Conservation (phyloP, 305 asterid genomes). For the Rubia balearica region DNA sequence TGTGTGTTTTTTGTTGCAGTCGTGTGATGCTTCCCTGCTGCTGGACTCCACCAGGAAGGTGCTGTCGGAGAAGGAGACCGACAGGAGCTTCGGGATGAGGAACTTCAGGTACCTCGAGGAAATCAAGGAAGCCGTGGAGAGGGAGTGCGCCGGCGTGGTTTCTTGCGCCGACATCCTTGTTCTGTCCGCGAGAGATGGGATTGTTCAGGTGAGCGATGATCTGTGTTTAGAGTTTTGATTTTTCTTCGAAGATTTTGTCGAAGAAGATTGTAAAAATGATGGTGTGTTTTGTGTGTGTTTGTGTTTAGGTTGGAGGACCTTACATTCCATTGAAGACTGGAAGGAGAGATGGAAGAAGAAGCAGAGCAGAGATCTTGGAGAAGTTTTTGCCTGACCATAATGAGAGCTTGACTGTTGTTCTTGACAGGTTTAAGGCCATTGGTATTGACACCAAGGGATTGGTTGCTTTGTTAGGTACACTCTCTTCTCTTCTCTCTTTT, state of each 20-base stretch:
- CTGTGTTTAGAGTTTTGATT: not conserved
- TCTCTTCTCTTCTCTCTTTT: not conserved
- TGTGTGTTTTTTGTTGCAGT: conserved; percentile 28
- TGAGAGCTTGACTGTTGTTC: conserved; percentile 81
- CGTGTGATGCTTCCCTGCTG: conserved; percentile 87
- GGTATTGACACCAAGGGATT: conserved; percentile 75
- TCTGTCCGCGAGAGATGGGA: conserved; percentile 86
- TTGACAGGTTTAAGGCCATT: conserved; percentile 62
- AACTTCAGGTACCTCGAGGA: conserved; percentile 83
- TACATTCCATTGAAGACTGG: conserved; percentile 80
- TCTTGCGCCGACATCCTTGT: conserved; percentile 92
- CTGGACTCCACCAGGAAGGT: conserved; percentile 90
- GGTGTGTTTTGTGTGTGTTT: not conserved
- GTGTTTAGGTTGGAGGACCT: conserved; percentile 79
- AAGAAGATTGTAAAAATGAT: not conserved
- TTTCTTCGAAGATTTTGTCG: not conserved
- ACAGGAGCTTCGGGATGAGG: conserved; percentile 95
- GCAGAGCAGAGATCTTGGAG: conserved; percentile 79
- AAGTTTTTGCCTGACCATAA: conserved; percentile 91
- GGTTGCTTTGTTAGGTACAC: conserved; percentile 78
- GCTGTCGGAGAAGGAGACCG: conserved; percentile 86
- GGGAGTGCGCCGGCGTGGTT: conserved; percentile 96
- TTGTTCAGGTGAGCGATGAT: conserved; percentile 40
- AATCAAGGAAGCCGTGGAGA: conserved; percentile 82
- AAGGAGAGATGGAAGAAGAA: conserved; percentile 86